Percentiles rank a stretch among this genome's conserved stretches.
phyloP scores from a whole-genome alignment of 2,329 filamentous ascomycete species.

The Ophiostoma perfectum region DNA sequence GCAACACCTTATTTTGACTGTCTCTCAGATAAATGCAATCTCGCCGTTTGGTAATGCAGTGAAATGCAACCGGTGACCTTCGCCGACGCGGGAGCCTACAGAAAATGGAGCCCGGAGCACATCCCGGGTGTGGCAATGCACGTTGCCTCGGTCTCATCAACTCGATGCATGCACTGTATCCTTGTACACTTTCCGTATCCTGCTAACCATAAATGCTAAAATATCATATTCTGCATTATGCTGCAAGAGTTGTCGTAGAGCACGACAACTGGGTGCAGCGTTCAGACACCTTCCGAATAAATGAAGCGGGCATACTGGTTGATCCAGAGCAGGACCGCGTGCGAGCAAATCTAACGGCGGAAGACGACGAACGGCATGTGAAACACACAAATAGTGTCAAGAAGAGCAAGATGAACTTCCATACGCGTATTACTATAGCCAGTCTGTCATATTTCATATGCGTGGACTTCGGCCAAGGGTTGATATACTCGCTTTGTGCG shows the following conservation, averaged over 20 bases:
- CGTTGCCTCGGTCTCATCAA: background rate
- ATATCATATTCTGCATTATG: background rate
- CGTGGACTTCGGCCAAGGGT: background rate
- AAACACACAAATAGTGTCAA: too few species aligned
- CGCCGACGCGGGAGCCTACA: conserved; percentile 9
- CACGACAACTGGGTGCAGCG: background rate
- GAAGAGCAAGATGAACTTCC: background rate
- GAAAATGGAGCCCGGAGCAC: background rate
- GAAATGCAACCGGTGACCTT: background rate
- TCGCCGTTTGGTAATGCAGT: background rate
- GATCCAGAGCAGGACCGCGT: background rate
- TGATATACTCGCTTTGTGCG: background rate
- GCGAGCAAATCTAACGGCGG: too few species aligned
- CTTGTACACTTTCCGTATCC: background rate
- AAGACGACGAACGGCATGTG: too few species aligned
- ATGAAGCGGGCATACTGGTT: background rate
- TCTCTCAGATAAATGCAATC: background rate
- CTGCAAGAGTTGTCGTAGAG: background rate
- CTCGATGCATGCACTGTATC: background rate
- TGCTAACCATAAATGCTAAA: background rate
- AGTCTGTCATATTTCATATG: too few species aligned
- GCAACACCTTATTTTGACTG: background rate
- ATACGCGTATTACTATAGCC: background rate
- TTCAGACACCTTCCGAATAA: background rate
- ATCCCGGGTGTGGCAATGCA: conserved; percentile 5